Base-by-base conservation (phyloP, 306 rosid genomes). In the Prinsepia uniflora region DNA sequence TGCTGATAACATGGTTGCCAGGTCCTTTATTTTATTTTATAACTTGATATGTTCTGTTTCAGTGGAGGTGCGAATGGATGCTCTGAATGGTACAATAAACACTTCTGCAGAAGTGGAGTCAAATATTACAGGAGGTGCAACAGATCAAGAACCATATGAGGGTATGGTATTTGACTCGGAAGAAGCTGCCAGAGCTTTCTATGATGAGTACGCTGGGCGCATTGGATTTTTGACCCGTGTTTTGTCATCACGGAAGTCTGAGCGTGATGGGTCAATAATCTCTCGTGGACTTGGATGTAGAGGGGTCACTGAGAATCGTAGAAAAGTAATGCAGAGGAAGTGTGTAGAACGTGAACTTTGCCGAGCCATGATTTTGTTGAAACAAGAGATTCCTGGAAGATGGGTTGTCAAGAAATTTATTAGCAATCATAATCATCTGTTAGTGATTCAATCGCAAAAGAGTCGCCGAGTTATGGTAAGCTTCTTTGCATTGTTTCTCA, bases 251-350 rank as follows among this genome's bases (percentile, higher is more conserved):
- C 73, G 83, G 24, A 79, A 79, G 76, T 79, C 83, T 70, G 83
- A 79, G 70, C 74, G 65, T 53, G 76, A 79, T 63, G 79, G 83
- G 45, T 79, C 79, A 40, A 65, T 79, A 42, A 75, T 79, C 70
- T 79, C 83, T 39, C 83, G 83, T 49, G 80, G 79, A 20, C 61
- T 79, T 65, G 83, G 83, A 56, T 79, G 83, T 59, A 79, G 76
- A 70, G 79, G 83, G 65, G 10, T 54, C 15, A 57, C 79, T 47
- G 45, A 22, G 42, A 57, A 52, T 71, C 58, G 65, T 60, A 79
- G 30, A 67, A 67, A 50, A 67, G 45, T 67, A 49, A 24, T 14
- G 24, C 60, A 50, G 70, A 46, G 65, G 65, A 70, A 69, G 66
- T 63, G 30, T 55, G 59, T 46, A 70, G 76, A 64, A 46, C 73